These are phyloP conservation scores for Thymus quinquecostatus DNA, from an alignment of 257 asterid species.

Conservation along the genomic window DNA sequence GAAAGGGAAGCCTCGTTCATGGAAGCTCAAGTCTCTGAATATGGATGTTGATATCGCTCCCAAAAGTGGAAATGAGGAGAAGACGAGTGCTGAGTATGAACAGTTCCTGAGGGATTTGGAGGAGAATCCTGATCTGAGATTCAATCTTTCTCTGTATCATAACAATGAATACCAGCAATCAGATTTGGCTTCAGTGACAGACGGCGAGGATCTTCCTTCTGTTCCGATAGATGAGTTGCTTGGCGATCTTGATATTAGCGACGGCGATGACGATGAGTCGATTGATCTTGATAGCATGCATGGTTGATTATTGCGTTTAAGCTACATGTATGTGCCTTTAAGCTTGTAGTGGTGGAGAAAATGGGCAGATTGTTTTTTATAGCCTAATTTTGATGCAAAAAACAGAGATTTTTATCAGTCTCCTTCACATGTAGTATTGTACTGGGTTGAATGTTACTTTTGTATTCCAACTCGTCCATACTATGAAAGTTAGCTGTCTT, in stretches of 20 bases:
- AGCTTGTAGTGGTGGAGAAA: too few species aligned
- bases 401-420: too few species aligned
- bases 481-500: too few species aligned
- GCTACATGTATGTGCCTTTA: neutral
- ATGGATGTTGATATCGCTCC: conserved; percentile 52
- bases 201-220: conserved; percentile 46
- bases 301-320: conserved; percentile 5
- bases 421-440: too few species aligned
- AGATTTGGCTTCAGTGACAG: conserved; percentile 44
- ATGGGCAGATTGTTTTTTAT: too few species aligned
- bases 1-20: conserved; percentile 43
- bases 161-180: conserved; percentile 53
- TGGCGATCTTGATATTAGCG: conserved; percentile 49
- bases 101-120: conserved; percentile 62
- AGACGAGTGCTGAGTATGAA: conserved; percentile 52
- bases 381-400: too few species aligned
- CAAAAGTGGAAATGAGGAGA: conserved; percentile 48
- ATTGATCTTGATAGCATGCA: conserved; percentile 27
- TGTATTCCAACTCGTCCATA: too few species aligned
- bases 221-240: conserved; percentile 49
- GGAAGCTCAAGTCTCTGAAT: conserved; percentile 60
- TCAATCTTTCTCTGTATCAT: conserved; percentile 47
- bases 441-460: too few species aligned
- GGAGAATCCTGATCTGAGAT: conserved; percentile 56
- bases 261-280: conserved; percentile 20